Base-by-base conservation (phyloP, 345 rosid genomes). In the Lumnitzera racemosa region DNA sequence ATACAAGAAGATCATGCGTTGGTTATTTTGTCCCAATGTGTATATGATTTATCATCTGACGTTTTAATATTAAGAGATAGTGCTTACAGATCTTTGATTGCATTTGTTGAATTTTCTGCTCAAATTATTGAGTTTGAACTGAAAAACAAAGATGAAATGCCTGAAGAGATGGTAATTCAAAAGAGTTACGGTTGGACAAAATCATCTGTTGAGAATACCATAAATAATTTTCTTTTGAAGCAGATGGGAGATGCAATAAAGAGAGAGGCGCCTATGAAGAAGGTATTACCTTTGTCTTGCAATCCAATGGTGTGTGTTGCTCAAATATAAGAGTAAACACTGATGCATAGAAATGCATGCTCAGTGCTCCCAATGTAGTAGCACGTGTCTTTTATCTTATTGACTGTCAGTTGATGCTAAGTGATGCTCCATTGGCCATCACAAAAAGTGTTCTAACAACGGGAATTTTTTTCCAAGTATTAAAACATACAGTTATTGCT, bases 11-110 rank as follows among this genome's bases (percentile, higher is more conserved):
- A 84, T 69, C 86, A 87, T 23, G 76, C 81, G 7, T 63, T 79
- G 65, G 72, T 84, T 60, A 63, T 94, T 71, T 75, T 90, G 75
- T 94, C 99, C 5, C 97, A 94, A 51, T 80, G 83, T 66, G 80
- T 83, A 25, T 72, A 80, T 66, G 83, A 88, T 73, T 60, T 94
- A 82, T 84, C 97, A 14, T 87, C 96, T 25, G 87, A 82, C 23
- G 89, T 83, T 24, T 57, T 81, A 62, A 84, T 81, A 64, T 72
- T 90, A 73, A 84, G 92, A 82, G 81, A 81, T 56, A 73, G 90
- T 59, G 97, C 99, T 15, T 86, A 79, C 55, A 70, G 80, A 67
- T 68, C 89, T 41, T 70, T 94, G 78, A 84, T 77, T 20, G 71
- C 85, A 4, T 94, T 88, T 75, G 77, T 90, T 51, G 91, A 90